Evolutionary conservation across 805 yeast species (phyloP).

Genomic region (Teunomyces aglyptinius): DNA sequence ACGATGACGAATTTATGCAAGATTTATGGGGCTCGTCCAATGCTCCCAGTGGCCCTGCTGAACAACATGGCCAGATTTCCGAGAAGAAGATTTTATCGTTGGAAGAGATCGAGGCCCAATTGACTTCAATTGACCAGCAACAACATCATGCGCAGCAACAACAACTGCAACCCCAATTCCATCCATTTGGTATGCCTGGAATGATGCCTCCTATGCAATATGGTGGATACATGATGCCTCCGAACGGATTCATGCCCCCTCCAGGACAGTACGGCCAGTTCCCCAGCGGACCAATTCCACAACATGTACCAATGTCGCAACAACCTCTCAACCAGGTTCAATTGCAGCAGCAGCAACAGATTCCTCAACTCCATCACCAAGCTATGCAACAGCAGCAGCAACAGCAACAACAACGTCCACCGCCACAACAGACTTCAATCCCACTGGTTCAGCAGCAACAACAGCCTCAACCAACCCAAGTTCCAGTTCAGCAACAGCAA

Average conservation of each 20-base stretch:
- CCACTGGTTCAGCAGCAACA: slow-evolving; percentile 13
- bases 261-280: slow-evolving; percentile 35
- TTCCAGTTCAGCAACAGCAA: slow-evolving; percentile 11
- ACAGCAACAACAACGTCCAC: slow-evolving; percentile 16
- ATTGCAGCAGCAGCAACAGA: slow-evolving; percentile 16
- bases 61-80: slow-evolving; percentile 38
- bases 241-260: slow-evolving; percentile 36
- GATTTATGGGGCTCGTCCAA: slow-evolving; percentile 43
- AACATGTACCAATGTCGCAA: slow-evolving; percentile 16
- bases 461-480: slow-evolving; percentile 7
- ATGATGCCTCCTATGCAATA: slow-evolving; percentile 31
- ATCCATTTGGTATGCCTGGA: slow-evolving; percentile 36
- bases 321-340: slow-evolving; percentile 7
- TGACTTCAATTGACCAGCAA: slow-evolving; percentile 45
- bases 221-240: slow-evolving; percentile 43
- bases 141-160: slow-evolving; percentile 22
- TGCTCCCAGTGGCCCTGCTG: slow-evolving; percentile 20
- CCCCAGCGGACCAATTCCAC: slow-evolving; percentile 24
- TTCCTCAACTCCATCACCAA: slow-evolving; percentile 16
- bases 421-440: slow-evolving; percentile 12
- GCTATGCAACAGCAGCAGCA: slow-evolving; percentile 17
- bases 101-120: slow-evolving; percentile 82
- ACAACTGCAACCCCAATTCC: slow-evolving; percentile 32
- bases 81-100: slow-evolving; percentile 60
- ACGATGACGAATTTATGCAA: slow-evolving; percentile 45